A percentile compares a stretch with the other conserved stretches of the same genome.
Conservation (phyloP, 805 yeast genomes). For the Candida oleophila region DNA sequence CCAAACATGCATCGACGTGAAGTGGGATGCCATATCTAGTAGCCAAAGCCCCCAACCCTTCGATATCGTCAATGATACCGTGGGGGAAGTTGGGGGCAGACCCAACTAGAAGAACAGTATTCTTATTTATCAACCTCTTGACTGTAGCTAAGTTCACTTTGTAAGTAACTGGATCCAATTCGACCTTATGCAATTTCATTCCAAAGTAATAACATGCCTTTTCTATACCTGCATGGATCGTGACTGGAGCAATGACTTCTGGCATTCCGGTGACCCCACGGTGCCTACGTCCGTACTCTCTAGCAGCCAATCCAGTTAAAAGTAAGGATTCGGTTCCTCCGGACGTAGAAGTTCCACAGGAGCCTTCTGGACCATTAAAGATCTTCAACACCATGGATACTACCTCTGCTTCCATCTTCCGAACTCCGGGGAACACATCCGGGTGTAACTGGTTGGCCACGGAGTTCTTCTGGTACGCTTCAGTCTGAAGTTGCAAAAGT, state of each 20-base stretch:
- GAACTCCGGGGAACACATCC: constrained; percentile 92
- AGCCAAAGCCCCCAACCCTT: constrained; percentile 64
- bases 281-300: constrained; percentile 63
- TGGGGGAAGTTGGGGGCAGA: constrained; percentile 98
- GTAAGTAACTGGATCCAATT: constrained; percentile 63
- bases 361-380: constrained; percentile 70
- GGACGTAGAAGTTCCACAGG: constrained; percentile 76
- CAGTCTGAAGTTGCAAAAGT: constrained; percentile 67
- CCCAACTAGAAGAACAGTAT: constrained; percentile 83
- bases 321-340: constrained; percentile 96
- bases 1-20: constrained; percentile 95
- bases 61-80: constrained; percentile 91
- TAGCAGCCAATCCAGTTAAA: constrained; percentile 84
- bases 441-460: constrained; percentile 96
- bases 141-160: constrained; percentile 67
- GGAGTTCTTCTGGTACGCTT: constrained; percentile 72
- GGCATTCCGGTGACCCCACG: constrained; percentile 62
- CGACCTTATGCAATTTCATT: constrained; percentile 80
- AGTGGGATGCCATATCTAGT: constrained; percentile 71
- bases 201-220: constrained; percentile 91
- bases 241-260: constrained; percentile 84
- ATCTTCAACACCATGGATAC: constrained; percentile 84
- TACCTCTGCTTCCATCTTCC: constrained; percentile 95
- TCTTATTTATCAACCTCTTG: constrained; percentile 62
- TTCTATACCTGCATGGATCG: constrained; percentile 93